Evolutionary conservation across 108 stramenopile genomes (phyloP).

Genomic region (Poteriospumella lacustris): DNA sequence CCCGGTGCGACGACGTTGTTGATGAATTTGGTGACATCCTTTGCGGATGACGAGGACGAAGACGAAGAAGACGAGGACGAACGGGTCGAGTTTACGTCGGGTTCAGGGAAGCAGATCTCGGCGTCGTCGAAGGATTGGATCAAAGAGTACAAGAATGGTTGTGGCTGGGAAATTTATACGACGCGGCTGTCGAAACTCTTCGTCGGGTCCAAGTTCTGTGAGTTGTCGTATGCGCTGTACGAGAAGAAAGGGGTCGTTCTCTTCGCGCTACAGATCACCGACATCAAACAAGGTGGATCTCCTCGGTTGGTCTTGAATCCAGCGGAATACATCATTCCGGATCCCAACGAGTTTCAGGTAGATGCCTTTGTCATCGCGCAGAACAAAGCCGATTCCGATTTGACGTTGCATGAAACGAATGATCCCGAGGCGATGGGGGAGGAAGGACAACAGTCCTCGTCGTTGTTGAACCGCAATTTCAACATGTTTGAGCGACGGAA

Average conservation of each 20-base stretch:
- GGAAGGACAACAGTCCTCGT: too few relatives aligned
- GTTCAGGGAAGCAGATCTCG: not conserved
- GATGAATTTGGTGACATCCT: slow-evolving; percentile 22
- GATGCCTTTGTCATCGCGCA: slow-evolving; percentile 27
- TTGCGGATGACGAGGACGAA: too few relatives aligned
- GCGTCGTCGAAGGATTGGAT: not conserved
- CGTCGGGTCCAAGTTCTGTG: not conserved
- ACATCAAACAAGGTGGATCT: not conserved
- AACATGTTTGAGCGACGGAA: too few relatives aligned
- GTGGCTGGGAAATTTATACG: slow-evolving; percentile 30
- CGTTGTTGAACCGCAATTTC: too few relatives aligned
- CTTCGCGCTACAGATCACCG: slow-evolving; percentile 11
- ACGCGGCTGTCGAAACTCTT: not conserved
- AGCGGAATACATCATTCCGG: not conserved
- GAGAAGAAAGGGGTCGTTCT: not conserved
- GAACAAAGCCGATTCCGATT: slow-evolving; percentile 14
- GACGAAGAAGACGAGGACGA: too few relatives aligned
- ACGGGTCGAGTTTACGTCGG: too few relatives aligned
- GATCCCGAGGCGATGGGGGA: too few relatives aligned
- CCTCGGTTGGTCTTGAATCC: slow-evolving; percentile 10
- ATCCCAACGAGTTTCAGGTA: not conserved
- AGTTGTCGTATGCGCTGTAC: slow-evolving; percentile 8
- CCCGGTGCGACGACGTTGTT: slow-evolving; percentile 19
- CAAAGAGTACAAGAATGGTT: slow-evolving; percentile 20
- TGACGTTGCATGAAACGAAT: too few relatives aligned